Base-by-base conservation (phyloP, 1,284 basidiomycete genomes). In the Trichosporon sp. region DNA sequence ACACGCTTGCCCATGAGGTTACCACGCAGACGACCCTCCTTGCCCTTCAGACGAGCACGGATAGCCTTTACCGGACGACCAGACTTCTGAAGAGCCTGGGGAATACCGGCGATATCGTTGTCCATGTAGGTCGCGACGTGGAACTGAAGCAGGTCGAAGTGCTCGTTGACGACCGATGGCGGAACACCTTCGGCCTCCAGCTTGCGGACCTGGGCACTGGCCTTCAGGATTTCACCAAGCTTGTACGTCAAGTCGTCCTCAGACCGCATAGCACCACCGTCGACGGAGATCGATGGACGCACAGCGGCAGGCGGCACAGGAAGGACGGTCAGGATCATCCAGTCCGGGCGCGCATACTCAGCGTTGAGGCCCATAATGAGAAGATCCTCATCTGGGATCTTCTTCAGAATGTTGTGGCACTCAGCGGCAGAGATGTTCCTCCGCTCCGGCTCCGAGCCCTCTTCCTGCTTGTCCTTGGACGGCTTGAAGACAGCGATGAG, bases 51-150 rank as follows among this genome's bases (percentile, higher is more conserved):
- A 73, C 97, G 91, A 4, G 96, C 95, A 73, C 97, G 93, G 78
- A 99, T 98, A 47, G 97, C 96, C 85, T 99, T 99, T 75, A 99
- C 92, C 8, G 97, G 96, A 72, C 97, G 89, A 38, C 97, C 97
- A 34, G 94, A 97, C 83, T 99, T 99, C 81, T 99, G 97, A 77
- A 98, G 85, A 0, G 96, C 95, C 81, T 98, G 95, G 0, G 97
- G 97, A 53, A 98, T 94, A 68, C 97, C 97, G 34, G 97, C 95
- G 74, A 99, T 96, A 81, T 99, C 95, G 81, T 99, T 99, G 82
- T 99, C 97, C 96, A 99, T 99, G 81, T 99, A 99, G 0, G 97
- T 99, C 7, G 96, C 97, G 71, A 97, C 94, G 80, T 99, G 97
- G 83, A 96, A 99, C 90, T 96, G 95, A 2, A 99, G 87, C 53